phyloP scores from a whole-genome alignment of 2,329 filamentous ascomycete species.

The Geosmithia putterillii region DNA sequence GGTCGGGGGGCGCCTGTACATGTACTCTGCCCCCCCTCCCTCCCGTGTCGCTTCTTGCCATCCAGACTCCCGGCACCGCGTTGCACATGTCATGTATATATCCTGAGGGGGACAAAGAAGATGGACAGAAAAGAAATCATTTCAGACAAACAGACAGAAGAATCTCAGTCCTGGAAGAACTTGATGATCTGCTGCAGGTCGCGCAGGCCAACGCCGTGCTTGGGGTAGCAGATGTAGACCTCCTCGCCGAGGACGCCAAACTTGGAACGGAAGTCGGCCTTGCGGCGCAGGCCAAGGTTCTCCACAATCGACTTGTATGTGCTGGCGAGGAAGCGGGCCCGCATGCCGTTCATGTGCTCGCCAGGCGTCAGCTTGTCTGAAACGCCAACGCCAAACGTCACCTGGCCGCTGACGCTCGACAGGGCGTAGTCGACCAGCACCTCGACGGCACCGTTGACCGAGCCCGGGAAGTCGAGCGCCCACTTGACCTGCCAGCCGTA shows the following conservation, averaged over 20 bases:
- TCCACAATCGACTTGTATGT: constrained; percentile 76
- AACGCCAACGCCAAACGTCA: constrained; percentile 83
- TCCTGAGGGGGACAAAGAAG: not conserved
- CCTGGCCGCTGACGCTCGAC: constrained; percentile 33
- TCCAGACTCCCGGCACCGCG: not conserved
- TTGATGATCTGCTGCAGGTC: constrained; percentile 78
- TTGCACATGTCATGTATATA: not conserved
- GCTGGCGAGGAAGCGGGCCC: constrained; percentile 68
- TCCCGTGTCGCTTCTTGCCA: no score
- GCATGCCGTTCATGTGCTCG: constrained; percentile 68
- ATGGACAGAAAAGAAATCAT: not conserved
- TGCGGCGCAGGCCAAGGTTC: constrained; percentile 70
- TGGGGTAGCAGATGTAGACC: constrained; percentile 82
- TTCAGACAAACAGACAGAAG: not conserved
- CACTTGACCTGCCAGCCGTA: constrained; percentile 94
- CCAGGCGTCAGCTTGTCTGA: constrained; percentile 63
- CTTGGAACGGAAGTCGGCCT: constrained; percentile 85
- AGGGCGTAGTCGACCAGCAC: constrained; percentile 64
- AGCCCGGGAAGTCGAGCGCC: constrained; percentile 81
- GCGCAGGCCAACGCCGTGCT: constrained; percentile 68
- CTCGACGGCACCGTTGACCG: constrained; percentile 82
- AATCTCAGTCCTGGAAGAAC: constrained; percentile 66
- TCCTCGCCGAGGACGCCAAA: constrained; percentile 75
- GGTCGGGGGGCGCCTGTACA: no score
- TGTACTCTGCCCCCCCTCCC: no score